Conservation (phyloP, 1,284 basidiomycete species). For the Fomitiporia mediterranea region DNA sequence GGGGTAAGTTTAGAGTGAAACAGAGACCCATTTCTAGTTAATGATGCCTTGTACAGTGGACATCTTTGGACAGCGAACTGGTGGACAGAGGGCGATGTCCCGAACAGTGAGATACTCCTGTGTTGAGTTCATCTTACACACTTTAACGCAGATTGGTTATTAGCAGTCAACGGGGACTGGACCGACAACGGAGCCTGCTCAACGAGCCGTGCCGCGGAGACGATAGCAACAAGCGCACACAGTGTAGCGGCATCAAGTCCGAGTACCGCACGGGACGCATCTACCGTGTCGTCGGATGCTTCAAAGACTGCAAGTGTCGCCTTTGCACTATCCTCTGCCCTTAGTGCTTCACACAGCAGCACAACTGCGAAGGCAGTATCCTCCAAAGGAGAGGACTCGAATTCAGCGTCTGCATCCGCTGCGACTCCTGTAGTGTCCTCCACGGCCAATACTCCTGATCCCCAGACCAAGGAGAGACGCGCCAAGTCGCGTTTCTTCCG, state of each 20-base stretch:
- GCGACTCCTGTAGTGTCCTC: neutral
- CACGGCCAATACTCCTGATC: neutral
- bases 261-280: neutral
- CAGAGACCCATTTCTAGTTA: conserved; percentile 12
- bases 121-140: neutral
- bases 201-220: conserved; percentile 5
- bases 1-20: conserved; percentile 33
- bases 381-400: too few species aligned
- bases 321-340: neutral
- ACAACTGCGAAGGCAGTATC: too few species aligned
- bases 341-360: too few species aligned
- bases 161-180: conserved; percentile 49
- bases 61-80: conserved; percentile 61
- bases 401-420: neutral
- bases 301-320: neutral
- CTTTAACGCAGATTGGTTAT: conserved; percentile 3
- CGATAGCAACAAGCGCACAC: neutral
- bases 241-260: neutral
- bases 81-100: conserved; percentile 57
- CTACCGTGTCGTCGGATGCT: neutral
- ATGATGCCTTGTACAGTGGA: conserved; percentile 32
- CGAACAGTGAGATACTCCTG: conserved; percentile 41
- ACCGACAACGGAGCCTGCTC: conserved; percentile 49
- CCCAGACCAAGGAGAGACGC: neutral
- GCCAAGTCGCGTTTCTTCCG: conserved; percentile 1